These are phyloP conservation scores for Escovopsis sp. DNA, from an alignment of 2,329 filamentous ascomycete genomes.

Conservation along the genomic window DNA sequence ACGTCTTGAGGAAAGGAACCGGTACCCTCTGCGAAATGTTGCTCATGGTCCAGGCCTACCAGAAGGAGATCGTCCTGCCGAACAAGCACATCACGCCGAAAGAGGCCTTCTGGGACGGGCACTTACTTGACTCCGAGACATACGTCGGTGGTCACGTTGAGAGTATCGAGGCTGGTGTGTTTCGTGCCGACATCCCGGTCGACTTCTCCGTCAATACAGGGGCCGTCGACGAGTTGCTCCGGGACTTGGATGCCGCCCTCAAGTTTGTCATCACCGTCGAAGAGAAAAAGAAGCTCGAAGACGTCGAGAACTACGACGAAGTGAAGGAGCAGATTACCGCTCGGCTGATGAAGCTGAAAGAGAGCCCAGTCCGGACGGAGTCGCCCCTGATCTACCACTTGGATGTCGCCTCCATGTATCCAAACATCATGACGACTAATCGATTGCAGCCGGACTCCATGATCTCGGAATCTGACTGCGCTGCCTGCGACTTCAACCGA, in stretches of 20 bases:
- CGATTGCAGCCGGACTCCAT: slow-evolving; percentile 96
- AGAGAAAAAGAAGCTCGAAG: slow-evolving; percentile 68
- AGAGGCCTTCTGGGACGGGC: slow-evolving; percentile 93
- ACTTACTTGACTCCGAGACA: slow-evolving; percentile 89
- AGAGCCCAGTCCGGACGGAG: slow-evolving; percentile 73
- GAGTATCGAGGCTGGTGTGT: slow-evolving; percentile 96
- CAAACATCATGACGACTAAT: slow-evolving; percentile 99
- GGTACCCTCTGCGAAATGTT: slow-evolving; percentile 99
- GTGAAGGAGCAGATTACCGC: slow-evolving; percentile 70
- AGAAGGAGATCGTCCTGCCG: slow-evolving; percentile 79
- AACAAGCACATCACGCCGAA: slow-evolving; percentile 90
- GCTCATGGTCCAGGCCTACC: slow-evolving; percentile 94
- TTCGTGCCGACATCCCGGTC: slow-evolving; percentile 86
- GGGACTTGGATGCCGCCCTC: slow-evolving; percentile 75
- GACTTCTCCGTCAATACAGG: slow-evolving; percentile 82
- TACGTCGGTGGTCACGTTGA: slow-evolving; percentile 98
- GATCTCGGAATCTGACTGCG: slow-evolving; percentile 91
- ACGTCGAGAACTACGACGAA: slow-evolving; percentile 69
- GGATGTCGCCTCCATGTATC: slow-evolving; percentile 98
- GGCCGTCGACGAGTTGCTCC: slow-evolving; percentile 78
- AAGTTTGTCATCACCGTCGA: slow-evolving; percentile 77
- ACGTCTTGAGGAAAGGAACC: slow-evolving; percentile 86
- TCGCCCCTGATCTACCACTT: slow-evolving; percentile 90
- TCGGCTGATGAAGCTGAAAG: slow-evolving; percentile 56
- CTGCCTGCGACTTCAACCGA: slow-evolving; percentile 94